Evolutionary conservation across 2,329 filamentous ascomycete genomes (phyloP).

Genomic region (Alternaria gaisen): DNA sequence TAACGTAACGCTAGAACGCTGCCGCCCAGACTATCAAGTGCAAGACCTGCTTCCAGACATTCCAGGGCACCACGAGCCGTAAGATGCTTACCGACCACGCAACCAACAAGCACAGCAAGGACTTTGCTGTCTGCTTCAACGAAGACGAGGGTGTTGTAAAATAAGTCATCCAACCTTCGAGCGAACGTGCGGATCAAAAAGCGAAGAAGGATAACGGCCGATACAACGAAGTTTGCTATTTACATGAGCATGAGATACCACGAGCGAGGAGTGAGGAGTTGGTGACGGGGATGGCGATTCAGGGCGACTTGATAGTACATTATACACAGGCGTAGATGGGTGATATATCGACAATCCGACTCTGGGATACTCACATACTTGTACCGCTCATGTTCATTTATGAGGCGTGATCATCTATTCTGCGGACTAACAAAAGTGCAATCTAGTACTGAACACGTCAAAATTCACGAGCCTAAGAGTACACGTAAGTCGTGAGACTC

Average conservation of each 20-base stretch:
- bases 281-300: background rate
- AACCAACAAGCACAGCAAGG: slow-evolving; percentile 79
- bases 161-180: slow-evolving; percentile 17
- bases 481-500: background rate
- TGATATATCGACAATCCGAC: background rate
- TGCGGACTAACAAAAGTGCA: background rate
- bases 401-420: background rate
- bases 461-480: background rate
- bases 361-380: background rate
- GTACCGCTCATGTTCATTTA: background rate
- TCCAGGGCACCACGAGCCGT: slow-evolving; percentile 78
- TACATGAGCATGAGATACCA: slow-evolving; percentile 35
- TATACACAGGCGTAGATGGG: slow-evolving; percentile 14
- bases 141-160: slow-evolving; percentile 44
- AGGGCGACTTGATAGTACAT: slow-evolving; percentile 6
- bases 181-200: slow-evolving; percentile 7
- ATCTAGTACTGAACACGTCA: background rate
- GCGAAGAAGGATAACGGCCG: slow-evolving; percentile 6
- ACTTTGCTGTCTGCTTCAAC: slow-evolving; percentile 73
- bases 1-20: slow-evolving; percentile 64
- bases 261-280: slow-evolving; percentile 24
- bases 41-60: slow-evolving; percentile 78
- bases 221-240: slow-evolving; percentile 20
- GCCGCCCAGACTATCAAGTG: slow-evolving; percentile 80
- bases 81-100: slow-evolving; percentile 77